Conservation (phyloP, 2,329 filamentous ascomycete species). For the Xylariaceae sp. region DNA sequence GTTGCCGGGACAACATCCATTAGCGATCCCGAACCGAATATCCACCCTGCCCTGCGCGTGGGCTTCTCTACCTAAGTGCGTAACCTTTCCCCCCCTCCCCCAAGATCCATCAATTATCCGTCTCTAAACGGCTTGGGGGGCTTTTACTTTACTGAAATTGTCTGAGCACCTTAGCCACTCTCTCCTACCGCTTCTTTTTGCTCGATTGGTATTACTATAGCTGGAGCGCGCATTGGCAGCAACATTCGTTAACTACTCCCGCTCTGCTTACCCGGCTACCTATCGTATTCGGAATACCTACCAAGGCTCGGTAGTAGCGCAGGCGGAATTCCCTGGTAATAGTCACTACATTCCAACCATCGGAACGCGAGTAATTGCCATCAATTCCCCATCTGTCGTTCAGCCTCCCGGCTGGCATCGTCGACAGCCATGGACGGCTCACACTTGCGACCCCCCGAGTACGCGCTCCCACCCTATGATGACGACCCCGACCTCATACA, state of each 20-base stretch:
- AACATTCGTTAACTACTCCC: slow-evolving; percentile 1
- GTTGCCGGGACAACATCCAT: slow-evolving; percentile 16
- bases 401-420: slow-evolving; percentile 1
- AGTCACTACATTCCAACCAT: slow-evolving; percentile 14
- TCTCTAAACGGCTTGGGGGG: background rate
- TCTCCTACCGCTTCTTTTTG: background rate
- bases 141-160: background rate
- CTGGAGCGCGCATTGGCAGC: background rate
- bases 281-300: no score
- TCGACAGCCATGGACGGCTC: slow-evolving; percentile 43
- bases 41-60: background rate
- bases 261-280: no score
- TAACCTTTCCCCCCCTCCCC: background rate
- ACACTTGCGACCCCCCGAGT: slow-evolving; percentile 52
- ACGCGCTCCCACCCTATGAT: slow-evolving; percentile 52
- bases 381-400: background rate
- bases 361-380: slow-evolving; percentile 8
- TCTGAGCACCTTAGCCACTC: background rate
- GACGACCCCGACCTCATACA: slow-evolving; percentile 46
- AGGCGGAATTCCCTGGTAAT: background rate
- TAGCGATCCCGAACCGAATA: slow-evolving; percentile 7
- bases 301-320: background rate
- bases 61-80: background rate
- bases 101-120: background rate
- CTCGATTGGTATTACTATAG: background rate